Conservation (phyloP, 495 filamentous ascomycete species). For the Letharia columbiana region DNA sequence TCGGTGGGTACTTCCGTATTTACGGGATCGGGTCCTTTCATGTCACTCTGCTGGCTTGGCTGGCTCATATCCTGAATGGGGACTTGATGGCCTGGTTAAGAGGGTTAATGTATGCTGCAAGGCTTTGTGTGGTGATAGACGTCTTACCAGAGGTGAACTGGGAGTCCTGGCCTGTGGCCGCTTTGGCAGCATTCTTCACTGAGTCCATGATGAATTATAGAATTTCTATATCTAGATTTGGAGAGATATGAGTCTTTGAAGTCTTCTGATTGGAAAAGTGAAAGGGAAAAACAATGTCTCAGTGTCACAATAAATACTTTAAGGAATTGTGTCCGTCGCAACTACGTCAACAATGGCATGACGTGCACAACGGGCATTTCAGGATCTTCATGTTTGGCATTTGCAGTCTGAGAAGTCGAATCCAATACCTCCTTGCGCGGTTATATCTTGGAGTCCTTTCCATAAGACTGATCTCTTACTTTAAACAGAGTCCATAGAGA, state of each 20-base stretch:
- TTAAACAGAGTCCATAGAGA: too few relatives aligned
- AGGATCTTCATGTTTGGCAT: background rate
- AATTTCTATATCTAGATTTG: too few relatives aligned
- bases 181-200: slow-evolving; percentile 26
- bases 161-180: slow-evolving; percentile 33
- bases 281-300: too few relatives aligned
- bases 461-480: background rate
- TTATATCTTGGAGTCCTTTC: background rate
- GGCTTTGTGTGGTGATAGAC: background rate
- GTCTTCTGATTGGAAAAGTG: too few relatives aligned
- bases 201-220: slow-evolving; percentile 23
- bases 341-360: slow-evolving; percentile 7
- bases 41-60: slow-evolving; percentile 59
- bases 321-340: background rate
- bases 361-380: background rate
- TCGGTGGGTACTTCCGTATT: slow-evolving; percentile 61
- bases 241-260: too few relatives aligned
- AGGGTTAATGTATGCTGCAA: slow-evolving; percentile 12
- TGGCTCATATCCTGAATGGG: slow-evolving; percentile 59
- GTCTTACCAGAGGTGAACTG: slow-evolving; percentile 47
- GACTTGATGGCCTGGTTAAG: slow-evolving; percentile 50
- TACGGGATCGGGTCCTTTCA: slow-evolving; percentile 53
- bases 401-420: background rate
- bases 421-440: too few relatives aligned
- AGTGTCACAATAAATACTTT: too few relatives aligned